Conservation (phyloP, 2,329 filamentous ascomycete genomes). For the Penicillium psychrosexuale region DNA sequence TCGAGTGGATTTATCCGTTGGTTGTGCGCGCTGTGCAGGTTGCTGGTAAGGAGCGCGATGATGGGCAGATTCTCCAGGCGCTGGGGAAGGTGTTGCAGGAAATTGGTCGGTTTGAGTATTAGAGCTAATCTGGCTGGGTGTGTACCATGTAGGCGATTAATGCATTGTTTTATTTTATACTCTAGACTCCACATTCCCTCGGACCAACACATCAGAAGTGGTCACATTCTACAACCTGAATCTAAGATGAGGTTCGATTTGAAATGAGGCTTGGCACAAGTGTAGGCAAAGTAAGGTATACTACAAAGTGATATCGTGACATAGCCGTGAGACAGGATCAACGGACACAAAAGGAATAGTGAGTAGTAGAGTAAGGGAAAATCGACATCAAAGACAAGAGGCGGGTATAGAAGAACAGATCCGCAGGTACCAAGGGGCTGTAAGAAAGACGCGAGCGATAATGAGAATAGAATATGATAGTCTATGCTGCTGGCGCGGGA, state of each 20-base stretch:
- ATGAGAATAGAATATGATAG: conserved; percentile 1
- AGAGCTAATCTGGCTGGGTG: background rate
- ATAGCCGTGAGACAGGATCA: conserved; percentile 11
- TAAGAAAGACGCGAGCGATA: conserved; percentile 2
- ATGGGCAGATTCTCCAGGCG: conserved; percentile 44
- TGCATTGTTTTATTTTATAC: background rate
- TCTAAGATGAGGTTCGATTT: background rate
- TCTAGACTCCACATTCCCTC: background rate
- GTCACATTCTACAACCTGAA: background rate
- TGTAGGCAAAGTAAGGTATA: conserved; percentile 10
- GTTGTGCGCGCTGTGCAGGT: conserved; percentile 39
- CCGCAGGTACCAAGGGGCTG: conserved; percentile 1
- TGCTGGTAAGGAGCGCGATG: conserved; percentile 40
- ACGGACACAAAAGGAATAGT: conserved; percentile 7
- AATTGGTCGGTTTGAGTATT: conserved; percentile 47
- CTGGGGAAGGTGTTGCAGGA: conserved; percentile 61
- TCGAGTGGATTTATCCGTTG: conserved; percentile 78
- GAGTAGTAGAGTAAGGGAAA: background rate
- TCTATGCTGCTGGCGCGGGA: conserved; percentile 28
- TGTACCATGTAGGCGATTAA: background rate
- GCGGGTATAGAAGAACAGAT: conserved; percentile 22
- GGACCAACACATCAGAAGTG: no score
- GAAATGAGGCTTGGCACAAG: background rate
- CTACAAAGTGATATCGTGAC: conserved; percentile 23
- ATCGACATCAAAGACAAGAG: conserved; percentile 7